These are phyloP conservation scores for Dothistroma pini DNA, from an alignment of 2,329 filamentous ascomycete species.

Conservation along the genomic window DNA sequence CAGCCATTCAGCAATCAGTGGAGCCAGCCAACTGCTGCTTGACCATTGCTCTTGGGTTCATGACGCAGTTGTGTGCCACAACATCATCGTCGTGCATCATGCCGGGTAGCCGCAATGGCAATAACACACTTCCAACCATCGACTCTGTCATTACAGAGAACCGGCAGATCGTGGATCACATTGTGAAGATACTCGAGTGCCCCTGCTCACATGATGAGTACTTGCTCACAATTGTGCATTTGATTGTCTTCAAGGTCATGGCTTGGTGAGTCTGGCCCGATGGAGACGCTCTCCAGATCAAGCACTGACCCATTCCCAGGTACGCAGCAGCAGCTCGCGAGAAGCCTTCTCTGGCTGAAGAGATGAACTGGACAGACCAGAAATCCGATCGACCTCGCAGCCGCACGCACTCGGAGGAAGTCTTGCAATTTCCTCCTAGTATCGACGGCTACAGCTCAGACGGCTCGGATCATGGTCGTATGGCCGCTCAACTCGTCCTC, in stretches of 20 bases:
- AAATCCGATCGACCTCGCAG: background rate
- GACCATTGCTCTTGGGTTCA: background rate
- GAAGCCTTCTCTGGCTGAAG: background rate
- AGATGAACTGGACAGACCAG: background rate
- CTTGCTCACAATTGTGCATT: slow-evolving; percentile 33
- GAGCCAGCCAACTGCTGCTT: background rate
- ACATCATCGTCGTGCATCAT: background rate
- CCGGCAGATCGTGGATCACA: slow-evolving; percentile 29
- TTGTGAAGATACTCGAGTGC: slow-evolving; percentile 35
- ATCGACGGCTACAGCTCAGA: slow-evolving; percentile 18
- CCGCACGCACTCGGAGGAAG: background rate
- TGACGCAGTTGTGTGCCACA: background rate
- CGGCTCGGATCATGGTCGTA: slow-evolving; percentile 25
- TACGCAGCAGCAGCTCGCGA: slow-evolving; percentile 31
- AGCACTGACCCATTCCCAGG: slow-evolving; percentile 16
- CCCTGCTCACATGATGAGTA: slow-evolving; percentile 35
- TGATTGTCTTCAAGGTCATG: slow-evolving; percentile 38
- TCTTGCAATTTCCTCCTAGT: background rate
- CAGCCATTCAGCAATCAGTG: background rate
- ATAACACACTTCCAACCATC: background rate
- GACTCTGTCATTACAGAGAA: slow-evolving; percentile 32
- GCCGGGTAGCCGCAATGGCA: background rate
- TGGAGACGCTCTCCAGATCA: background rate
- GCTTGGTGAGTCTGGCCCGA: background rate
- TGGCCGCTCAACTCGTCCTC: slow-evolving; percentile 37